phyloP scores from a whole-genome alignment of 2,329 filamentous ascomycete genomes.

The Colletotrichum trifolii region DNA sequence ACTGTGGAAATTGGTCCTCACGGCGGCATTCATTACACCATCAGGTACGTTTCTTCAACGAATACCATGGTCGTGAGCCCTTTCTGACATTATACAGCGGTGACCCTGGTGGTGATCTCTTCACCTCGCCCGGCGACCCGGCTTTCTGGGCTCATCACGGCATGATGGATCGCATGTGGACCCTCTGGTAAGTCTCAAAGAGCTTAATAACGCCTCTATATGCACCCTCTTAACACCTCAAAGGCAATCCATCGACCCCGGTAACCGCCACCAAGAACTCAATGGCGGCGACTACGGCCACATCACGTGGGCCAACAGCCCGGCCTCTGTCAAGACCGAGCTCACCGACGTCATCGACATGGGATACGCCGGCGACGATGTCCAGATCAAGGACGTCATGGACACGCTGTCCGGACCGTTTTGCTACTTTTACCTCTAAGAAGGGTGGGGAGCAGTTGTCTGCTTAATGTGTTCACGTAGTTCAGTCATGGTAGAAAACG shows the following conservation, averaged over 20 bases:
- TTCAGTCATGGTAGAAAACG: not conserved
- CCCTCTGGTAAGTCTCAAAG: constrained; percentile 37
- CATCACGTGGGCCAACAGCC: constrained; percentile 44
- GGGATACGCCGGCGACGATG: constrained; percentile 42
- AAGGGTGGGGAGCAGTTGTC: not conserved
- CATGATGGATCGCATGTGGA: constrained; percentile 44
- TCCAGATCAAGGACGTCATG: constrained; percentile 45
- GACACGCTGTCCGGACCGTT: constrained; percentile 42
- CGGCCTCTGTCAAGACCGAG: constrained; percentile 39
- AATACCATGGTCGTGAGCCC: too few species aligned
- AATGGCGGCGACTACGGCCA: constrained; percentile 43
- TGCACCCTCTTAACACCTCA: rapidly evolving
- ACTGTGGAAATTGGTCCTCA: constrained; percentile 45
- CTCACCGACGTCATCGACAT: constrained; percentile 44
- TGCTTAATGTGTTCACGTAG: not conserved
- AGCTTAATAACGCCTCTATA: not conserved
- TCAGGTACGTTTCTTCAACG: constrained; percentile 11
- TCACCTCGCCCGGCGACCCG: constrained; percentile 40
- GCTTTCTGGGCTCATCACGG: constrained; percentile 42
- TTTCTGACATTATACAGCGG: constrained; percentile 35
- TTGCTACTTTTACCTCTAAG: constrained; percentile 46
- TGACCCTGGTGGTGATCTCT: constrained; percentile 47
- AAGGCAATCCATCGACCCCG: constrained; percentile 39
- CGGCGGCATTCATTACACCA: constrained; percentile 45
- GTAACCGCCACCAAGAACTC: constrained; percentile 40